Evolutionary conservation across 768 basidiomycete species (phyloP), one percentile per base, ranked within the genome.

Genomic region (Agaricus blazei): DNA sequence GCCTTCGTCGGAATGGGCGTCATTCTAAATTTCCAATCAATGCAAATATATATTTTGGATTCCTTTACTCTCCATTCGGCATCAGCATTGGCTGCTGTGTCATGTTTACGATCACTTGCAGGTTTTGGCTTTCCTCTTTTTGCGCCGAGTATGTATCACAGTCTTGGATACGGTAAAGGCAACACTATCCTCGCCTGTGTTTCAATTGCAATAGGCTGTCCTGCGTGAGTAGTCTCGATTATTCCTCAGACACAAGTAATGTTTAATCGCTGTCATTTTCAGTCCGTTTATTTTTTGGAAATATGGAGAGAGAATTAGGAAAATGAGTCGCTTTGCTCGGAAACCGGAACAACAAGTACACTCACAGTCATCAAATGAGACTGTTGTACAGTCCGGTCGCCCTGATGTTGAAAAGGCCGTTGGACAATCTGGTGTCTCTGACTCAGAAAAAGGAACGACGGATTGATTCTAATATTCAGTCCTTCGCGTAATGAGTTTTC

Each of bases 101-200:
- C 83, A 0, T 85, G 68, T 64, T 64, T 89, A 12, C 81, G 89
- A 26, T 82, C 84, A 0, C 52, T 88, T 0, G 80, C 81, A 1
- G 89, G 89, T 0, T 90, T 88, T 51, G 82, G 77, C 1, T 90
- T 92, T 64, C 90, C 89, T 2, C 69, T 91, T n/a, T 91, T 91
- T 60, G 86, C 83, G 3, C 82, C 85, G 19, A 71, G 77, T 37
- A 86, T 90, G 81, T 90, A 80, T 67, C 65, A 71, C 1, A 70
- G 72, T 12, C 71, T 90, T 0, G 89, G 87, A 3, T 86, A 84
- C 54, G 89, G 88, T 0, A 85, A 83, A 57, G 86, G 85, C 7
- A 68, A 83, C 58, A 85, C 87, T 0, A 72, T 90, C 3, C 73
- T 91, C 5, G 87, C 87, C 0, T 75, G 64, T 8, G 59, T 78